Conservation (phyloP, 177 flowering plant genomes). For the Vitis hybrid region DNA sequence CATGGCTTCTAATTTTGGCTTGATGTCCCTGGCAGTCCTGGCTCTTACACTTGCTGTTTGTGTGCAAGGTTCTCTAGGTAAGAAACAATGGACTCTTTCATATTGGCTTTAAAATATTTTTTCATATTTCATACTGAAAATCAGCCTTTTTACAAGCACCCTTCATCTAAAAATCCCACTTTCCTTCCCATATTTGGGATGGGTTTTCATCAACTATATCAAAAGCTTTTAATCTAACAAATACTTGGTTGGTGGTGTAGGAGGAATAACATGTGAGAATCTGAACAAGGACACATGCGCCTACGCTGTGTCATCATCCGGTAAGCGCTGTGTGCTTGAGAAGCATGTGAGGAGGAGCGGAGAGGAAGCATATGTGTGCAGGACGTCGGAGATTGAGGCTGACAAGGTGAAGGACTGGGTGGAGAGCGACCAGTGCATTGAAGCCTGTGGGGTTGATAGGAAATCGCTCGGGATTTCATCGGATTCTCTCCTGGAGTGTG, state of each 20-base stretch:
- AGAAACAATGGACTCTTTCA: neutral
- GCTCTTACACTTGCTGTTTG: slow-evolving; percentile 20
- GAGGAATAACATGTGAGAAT: slow-evolving; percentile 30
- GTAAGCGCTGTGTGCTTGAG: slow-evolving; percentile 48
- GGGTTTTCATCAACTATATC: too few relatives aligned
- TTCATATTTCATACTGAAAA: too few relatives aligned
- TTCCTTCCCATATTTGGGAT: too few relatives aligned
- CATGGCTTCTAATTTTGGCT: slow-evolving; percentile 22
- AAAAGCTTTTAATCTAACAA: too few relatives aligned
- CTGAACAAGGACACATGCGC: slow-evolving; percentile 34
- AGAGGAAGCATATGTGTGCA: slow-evolving; percentile 31
- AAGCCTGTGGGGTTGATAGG: slow-evolving; percentile 42
- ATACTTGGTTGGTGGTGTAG: slow-evolving; percentile 10
- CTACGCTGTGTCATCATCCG: slow-evolving; percentile 41
- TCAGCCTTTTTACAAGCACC: too few relatives aligned
- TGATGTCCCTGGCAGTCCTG: slow-evolving; percentile 9
- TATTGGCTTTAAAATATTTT: too few relatives aligned
- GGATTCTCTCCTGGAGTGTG: slow-evolving; percentile 42
- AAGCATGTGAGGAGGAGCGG: slow-evolving; percentile 35
- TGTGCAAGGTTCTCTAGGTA: slow-evolving; percentile 23
- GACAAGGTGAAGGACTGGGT: slow-evolving; percentile 27
- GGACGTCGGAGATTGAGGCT: slow-evolving; percentile 43
- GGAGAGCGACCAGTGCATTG: slow-evolving; percentile 41
- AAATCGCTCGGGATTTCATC: slow-evolving; percentile 46
- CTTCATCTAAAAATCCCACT: too few relatives aligned